Base-by-base conservation (phyloP, 371 early-diverging fungal species). In the Actinomucor elegans region DNA sequence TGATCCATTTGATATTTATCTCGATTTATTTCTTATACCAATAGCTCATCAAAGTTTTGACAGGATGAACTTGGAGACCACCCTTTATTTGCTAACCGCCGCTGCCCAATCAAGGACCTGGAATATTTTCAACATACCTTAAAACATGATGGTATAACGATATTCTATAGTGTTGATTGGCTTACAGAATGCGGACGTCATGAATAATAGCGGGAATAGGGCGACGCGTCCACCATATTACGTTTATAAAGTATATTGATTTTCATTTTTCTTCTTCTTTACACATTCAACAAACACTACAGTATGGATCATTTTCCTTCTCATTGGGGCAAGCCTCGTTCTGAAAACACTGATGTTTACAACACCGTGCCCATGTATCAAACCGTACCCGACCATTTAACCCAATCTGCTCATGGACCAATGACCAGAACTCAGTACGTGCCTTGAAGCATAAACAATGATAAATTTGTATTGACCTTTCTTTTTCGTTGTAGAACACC, bases 321-420 rank as follows among this genome's bases (percentile, higher is more conserved):
- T 42, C 80, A 84, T 72, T 91, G 91, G 91, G 91, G 91, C 41
- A 87, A 91, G 58, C 87, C 89, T 55, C 85, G 87, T 60, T 69
- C 84, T 24, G 77, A 85, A 61, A 74, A 77, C 35, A 67, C 67
- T 33, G 84, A 84, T 58, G 74, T 57, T 50, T 74, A 83, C 66
- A 79, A 77, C 71, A 86, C 84, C 40, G 81, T 84, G 40, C 87
- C 87, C 15, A 62, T 77, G 24, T 58, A 61, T 57, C 68, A 73
- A 55, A 67, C 57, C 11, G 44, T 72, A 33, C 66, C 83, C 56
- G 64, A 71, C 48, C 50, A 70, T 52, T 52, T 64, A 32, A 37
- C 69, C 26, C 67, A 75, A 34, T 58, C 79, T 24, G 67, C 72
- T 37, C 72, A 75, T 45, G 80, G 78, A 42, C 81, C 85, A 23